Evolutionary conservation across 192 early-diverging fungal genomes (phyloP).

Genomic region (Mortierella antarctica): DNA sequence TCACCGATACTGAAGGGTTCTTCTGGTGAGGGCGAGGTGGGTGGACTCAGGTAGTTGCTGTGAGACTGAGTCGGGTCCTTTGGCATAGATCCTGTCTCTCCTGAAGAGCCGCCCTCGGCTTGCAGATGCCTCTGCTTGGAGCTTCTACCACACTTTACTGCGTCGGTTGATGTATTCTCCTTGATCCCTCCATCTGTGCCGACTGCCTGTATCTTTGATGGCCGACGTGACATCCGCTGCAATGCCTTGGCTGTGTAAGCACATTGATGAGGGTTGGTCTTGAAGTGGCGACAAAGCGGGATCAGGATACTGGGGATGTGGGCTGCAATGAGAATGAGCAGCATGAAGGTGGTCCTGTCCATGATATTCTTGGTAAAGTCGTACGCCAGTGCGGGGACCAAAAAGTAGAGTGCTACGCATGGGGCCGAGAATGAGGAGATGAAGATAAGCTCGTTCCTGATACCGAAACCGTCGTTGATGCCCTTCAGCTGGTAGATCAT

Average conservation of each 20-base stretch:
- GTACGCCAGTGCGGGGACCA: constrained; percentile 40
- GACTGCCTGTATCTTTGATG: too few relatives aligned
- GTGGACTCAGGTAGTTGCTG: too few relatives aligned
- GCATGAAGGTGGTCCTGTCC: constrained; percentile 33
- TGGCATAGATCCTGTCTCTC: too few relatives aligned
- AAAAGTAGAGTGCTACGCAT: constrained; percentile 51
- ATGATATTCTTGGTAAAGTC: constrained; percentile 4
- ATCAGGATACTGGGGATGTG: constrained; percentile 29
- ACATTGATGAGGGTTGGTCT: constrained; percentile 13
- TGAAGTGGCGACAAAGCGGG: constrained; percentile 32
- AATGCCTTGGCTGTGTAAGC: constrained; percentile 5
- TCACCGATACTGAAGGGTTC: too few relatives aligned
- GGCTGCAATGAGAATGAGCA: constrained; percentile 12
- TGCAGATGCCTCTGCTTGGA: too few relatives aligned
- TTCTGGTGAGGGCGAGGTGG: neutral
- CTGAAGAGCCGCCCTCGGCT: too few relatives aligned
- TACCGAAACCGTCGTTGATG: constrained; percentile 65
- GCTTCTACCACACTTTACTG: neutral
- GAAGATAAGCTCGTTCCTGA: constrained; percentile 66
- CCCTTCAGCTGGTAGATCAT: constrained; percentile 60
- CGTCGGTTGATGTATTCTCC: neutral
- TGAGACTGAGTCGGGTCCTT: too few relatives aligned
- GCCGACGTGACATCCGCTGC: neutral
- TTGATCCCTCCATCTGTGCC: neutral
- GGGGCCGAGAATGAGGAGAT: constrained; percentile 56